A percentile compares a stretch with the other conserved stretches of the same genome.
Evolutionary conservation across 1,139 yeast species (phyloP).

Genomic region (Pichiaceae sp.): DNA sequence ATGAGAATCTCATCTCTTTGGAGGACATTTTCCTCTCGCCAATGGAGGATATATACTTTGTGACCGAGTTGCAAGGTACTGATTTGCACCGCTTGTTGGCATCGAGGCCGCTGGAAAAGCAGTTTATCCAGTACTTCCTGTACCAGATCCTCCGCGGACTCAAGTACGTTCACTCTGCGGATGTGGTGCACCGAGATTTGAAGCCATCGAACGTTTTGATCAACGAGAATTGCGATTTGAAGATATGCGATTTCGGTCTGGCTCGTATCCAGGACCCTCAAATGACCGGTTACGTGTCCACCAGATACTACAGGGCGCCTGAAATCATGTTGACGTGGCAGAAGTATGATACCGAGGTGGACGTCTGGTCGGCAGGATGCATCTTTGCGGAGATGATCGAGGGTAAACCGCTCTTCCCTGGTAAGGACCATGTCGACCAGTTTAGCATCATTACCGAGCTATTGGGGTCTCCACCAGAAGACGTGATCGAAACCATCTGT

Average conservation of each 20-base stretch:
- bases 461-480: slow-evolving; percentile 93
- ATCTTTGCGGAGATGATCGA: slow-evolving; percentile 98
- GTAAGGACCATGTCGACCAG: slow-evolving; percentile 97
- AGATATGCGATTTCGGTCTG: slow-evolving; percentile 93
- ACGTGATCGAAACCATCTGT: slow-evolving; percentile 92
- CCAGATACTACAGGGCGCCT: slow-evolving; percentile 96
- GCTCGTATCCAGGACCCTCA: slow-evolving; percentile 98
- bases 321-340: slow-evolving; percentile 99
- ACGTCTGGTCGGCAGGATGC: slow-evolving; percentile 99
- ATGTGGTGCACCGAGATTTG: slow-evolving; percentile 91
- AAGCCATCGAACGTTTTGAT: slow-evolving; percentile 90
- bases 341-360: slow-evolving; percentile 97
- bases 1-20: slow-evolving; percentile 86
- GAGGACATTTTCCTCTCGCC: slow-evolving; percentile 95
- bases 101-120: slow-evolving; percentile 89
- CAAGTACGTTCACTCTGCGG: slow-evolving; percentile 94
- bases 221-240: slow-evolving; percentile 92
- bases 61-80: slow-evolving; percentile 93
- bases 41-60: slow-evolving; percentile 92
- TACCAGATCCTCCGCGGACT: slow-evolving; percentile 91
- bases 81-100: slow-evolving; percentile 87
- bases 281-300: slow-evolving; percentile 97
- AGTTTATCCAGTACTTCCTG: slow-evolving; percentile 90
- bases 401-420: slow-evolving; percentile 98
- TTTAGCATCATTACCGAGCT: slow-evolving; percentile 93